Evolutionary conservation across 495 filamentous ascomycete species (phyloP), one percentile per base, ranked within the genome.

Genomic region (Hypoxylon lienhwacheense): DNA sequence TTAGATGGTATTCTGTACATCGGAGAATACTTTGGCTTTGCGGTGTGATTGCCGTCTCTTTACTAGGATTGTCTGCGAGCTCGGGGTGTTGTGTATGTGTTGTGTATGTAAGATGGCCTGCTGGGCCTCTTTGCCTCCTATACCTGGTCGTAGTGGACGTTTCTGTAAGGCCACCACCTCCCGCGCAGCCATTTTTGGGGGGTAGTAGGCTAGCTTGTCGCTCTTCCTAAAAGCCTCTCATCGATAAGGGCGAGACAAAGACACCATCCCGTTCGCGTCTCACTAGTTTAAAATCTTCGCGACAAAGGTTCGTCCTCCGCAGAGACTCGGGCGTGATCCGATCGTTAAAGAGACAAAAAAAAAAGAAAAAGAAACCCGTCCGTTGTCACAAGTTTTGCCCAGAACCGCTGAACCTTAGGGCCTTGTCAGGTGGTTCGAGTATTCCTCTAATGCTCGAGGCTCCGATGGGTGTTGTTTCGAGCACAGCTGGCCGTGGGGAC

Each of bases 191-290:
- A n/a, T n/a, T 56, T 61, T 56, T 53, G 55, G 52, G 52, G 43
- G 35, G 52, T n/a, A n/a, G 52, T 52, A 31, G 58, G 47, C 42
- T 34, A 56, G 58, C 47, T 53, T 51, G 47, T 37, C 41, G 41
- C 50, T 45, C 45, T 56, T 29, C 42, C 14, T 61, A 47, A 61
- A 55, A 61, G 58, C 52, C 52, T 52, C 47, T 29, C 47, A 35
- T 55, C 47, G 58, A 61, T 56, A 61, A 47, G 51, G 58, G 34
- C 52, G 26, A 61, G 58, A 61, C 58, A 61, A 61, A 61, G 58
- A 39, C 41, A 26, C 19, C 36, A 16, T 20, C 41, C 58, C 47
- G 58, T 61, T 61, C 58, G 58, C 58, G 52, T 61, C 48, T 41
- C 47, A 42, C 44, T 21, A 61, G 44, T 48, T 29, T 40, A 31